A percentile compares a stretch with the other conserved stretches of the same genome.
These are phyloP conservation scores for Gastrodia elata DNA, from an alignment of 106 monocot species.

Conservation along the genomic window DNA sequence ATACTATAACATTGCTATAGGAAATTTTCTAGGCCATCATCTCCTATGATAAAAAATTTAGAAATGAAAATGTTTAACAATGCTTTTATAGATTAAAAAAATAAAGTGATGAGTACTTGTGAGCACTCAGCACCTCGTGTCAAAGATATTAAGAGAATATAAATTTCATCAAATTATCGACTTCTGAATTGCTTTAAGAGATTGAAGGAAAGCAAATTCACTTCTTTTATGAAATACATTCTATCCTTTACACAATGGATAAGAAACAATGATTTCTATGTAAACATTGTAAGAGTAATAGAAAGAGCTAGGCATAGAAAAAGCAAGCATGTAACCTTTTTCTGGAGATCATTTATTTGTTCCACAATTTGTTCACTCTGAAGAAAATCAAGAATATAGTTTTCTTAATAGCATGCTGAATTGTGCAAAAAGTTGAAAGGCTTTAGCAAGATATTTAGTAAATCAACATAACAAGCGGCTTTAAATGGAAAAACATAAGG, in stretches of 20 bases:
- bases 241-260: background rate
- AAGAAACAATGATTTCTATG: too few species aligned
- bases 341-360: slow-evolving; percentile 39
- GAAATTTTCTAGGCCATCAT: too few species aligned
- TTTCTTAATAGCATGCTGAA: background rate
- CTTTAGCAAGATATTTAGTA: background rate
- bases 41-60: too few species aligned
- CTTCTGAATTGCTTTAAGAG: background rate
- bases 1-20: too few species aligned
- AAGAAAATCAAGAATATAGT: background rate
- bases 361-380: slow-evolving; percentile 43
- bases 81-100: too few species aligned
- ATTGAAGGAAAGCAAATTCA: background rate
- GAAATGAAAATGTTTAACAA: too few species aligned
- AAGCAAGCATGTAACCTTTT: slow-evolving; percentile 24
- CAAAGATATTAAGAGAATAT: background rate
- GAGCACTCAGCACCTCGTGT: too few species aligned
- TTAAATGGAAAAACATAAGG: background rate
- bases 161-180: background rate
- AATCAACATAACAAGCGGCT: background rate
- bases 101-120: too few species aligned
- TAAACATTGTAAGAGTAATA: background rate
- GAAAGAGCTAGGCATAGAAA: background rate
- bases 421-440: background rate
- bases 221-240: background rate